Evolutionary conservation across 2,329 filamentous ascomycete species (phyloP).

Genomic region (Diaporthe eres): DNA sequence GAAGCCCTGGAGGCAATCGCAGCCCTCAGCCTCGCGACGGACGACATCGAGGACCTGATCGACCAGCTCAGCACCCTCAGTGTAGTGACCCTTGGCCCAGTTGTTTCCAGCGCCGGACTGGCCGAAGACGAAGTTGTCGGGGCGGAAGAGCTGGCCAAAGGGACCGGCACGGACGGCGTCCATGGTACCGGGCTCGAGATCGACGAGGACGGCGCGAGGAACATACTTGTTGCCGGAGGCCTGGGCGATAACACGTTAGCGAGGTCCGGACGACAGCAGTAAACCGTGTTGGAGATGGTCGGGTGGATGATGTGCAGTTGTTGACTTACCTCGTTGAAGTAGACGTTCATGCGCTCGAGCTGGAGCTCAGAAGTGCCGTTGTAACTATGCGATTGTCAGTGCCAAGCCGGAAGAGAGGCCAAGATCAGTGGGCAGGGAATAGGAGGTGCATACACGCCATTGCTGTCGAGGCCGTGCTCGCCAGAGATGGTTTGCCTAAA

Average conservation of each 20-base stretch:
- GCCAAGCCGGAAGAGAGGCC: conserved; percentile 6
- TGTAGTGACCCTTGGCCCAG: conserved; percentile 99
- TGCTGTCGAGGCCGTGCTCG: conserved; percentile 97
- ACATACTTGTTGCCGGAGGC: conserved; percentile 99
- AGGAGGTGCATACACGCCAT: conserved; percentile 82
- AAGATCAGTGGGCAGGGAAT: not conserved
- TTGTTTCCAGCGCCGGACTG: conserved; percentile 99
- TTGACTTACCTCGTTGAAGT: conserved; percentile 82
- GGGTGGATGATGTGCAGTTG: too few relatives aligned
- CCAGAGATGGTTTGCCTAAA: conserved; percentile 84
- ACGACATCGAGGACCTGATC: conserved; percentile 99
- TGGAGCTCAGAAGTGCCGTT: conserved; percentile 98
- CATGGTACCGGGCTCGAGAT: conserved; percentile 99
- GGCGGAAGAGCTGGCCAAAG: conserved; percentile 99
- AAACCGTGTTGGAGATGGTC: not conserved
- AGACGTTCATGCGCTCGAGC: conserved; percentile 99
- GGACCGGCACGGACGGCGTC: conserved; percentile 98
- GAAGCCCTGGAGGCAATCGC: conserved; percentile 99
- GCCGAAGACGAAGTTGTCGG: conserved; percentile 99
- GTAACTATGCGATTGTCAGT: conserved; percentile 73
- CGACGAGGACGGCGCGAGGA: conserved; percentile 98
- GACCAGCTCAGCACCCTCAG: conserved; percentile 98
- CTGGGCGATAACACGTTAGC: conserved; percentile 60
- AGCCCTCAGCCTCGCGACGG: conserved; percentile 97
- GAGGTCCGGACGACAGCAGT: not conserved